Base-by-base conservation (phyloP, 2,329 filamentous ascomycete species). In the Arthrobotrys musiformis region DNA sequence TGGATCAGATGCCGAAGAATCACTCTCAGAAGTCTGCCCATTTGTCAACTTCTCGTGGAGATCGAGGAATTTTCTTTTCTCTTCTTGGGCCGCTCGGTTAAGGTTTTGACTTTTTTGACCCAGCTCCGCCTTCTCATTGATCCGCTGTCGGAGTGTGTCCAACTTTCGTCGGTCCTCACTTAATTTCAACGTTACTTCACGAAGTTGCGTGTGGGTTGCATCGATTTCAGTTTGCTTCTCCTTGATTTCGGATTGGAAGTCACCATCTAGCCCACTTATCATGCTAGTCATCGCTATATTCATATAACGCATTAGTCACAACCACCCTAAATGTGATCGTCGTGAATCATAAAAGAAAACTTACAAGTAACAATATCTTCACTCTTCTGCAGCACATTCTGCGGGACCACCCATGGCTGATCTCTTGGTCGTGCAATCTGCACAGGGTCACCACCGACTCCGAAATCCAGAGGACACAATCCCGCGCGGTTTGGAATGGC, bases 381-480 rank as follows among this genome's bases (percentile, higher is more conserved):
- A 80, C 91, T 92, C 79, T 90, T 92, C 82, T 95, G 91, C 85
- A 90, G 82, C 84, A 91, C 84, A 86, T 87, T 79, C 88, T 87
- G 79, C 82, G 88, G 79, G 84, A 85, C 46, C 84, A 84, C 52
- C 86, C 79, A 78, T 83, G 81, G 72, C 85, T 84, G 52, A 83
- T 85, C 82, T 22, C 79, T 79, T 40, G 80, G 79, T 17, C 72
- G 64, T 26, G 58, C 66, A 15, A 83, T 83, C 66, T 85, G 83
- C 40, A 87, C 86, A 79, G 86, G 85, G 61, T 93, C 91, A 8
- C 89, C 89, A 4, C 93, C 93, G 28, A 98, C 93, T 7, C 94
- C 94, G 85, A 99, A 99, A 83, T 98, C 95, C n/a, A 93, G 87
- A 0, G 95, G 94, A 42, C 93, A 88, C 11, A 98, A 87, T 19